phyloP scores from a whole-genome alignment of 1,284 basidiomycete species.

The Ganoderma multipileum region DNA sequence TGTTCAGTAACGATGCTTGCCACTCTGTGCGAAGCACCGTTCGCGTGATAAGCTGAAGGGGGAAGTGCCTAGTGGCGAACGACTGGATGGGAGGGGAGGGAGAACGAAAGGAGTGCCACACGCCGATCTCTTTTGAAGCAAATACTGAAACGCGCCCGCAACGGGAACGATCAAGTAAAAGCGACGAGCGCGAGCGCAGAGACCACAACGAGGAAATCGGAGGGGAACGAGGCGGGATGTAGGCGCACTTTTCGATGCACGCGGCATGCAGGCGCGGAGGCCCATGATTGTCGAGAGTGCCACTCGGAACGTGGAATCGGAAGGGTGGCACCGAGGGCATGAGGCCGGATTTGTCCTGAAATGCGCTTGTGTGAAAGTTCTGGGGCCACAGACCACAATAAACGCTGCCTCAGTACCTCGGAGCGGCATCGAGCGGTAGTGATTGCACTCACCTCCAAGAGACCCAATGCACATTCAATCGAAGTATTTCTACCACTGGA shows the following conservation, averaged over 20 bases:
- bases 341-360: neutral
- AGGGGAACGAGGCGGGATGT: conserved; percentile 27
- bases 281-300: conserved; percentile 15
- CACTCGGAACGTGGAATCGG: conserved; percentile 2
- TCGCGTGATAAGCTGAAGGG: neutral
- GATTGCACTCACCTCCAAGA: neutral
- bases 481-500: neutral
- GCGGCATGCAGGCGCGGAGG: conserved; percentile 22
- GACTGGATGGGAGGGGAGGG: neutral
- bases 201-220: conserved; percentile 21
- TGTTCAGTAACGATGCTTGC: neutral
- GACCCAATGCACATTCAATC: neutral
- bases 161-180: conserved; percentile 13
- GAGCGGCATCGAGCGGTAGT: neutral
- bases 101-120: neutral
- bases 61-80: neutral
- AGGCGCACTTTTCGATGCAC: conserved; percentile 24
- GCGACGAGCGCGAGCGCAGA: conserved; percentile 17
- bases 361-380: neutral
- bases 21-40: neutral
- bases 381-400: neutral
- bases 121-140: conserved; percentile 3
- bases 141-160: conserved; percentile 2
- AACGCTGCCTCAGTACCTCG: neutral
- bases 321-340: conserved; percentile 1